Base-by-base conservation (phyloP, 2,329 filamentous ascomycete species). In the Hymenoscyphus occultus region DNA sequence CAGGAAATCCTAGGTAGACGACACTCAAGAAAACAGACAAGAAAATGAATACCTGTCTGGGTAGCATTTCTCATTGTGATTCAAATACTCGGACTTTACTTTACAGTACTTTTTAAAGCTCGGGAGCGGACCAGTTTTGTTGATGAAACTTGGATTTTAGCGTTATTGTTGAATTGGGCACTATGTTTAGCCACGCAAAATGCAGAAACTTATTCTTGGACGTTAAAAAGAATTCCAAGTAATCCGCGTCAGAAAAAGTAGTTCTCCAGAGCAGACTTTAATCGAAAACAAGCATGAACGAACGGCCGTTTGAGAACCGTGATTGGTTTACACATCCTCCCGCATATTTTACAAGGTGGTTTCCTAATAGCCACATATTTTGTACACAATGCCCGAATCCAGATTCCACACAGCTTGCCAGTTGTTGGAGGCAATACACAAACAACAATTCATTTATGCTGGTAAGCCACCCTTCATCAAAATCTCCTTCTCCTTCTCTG, bases 401-500 rank as follows among this genome's bases (percentile, higher is more conserved):
- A 64, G 39, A 12, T 61, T 58, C 45, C 61, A 39, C 59, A 63
- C 48, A 31, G 39, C n/a, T 32, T 61, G 5, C 58, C 13, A 7
- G 10, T 51, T 22, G 9, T 16, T 22, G 45, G 7, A 51, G 22
- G 45, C 10, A 51, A 22, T 48, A 9, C 16, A 9, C 45, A 48
- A 51, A 28, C 14, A n/a, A 22, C 12, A 51, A 51, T 51, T 40
- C 39, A 39, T 35, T 48, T 48, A 51, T 61, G 51, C 59, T 56
- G 54, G 54, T 35, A 57, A 39, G 10, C 28, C 54, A 57, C 54
- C 54, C 28, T 39, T 31, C 65, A 78, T 79, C 66, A 89, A 71
- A 73, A 88, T 76, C 62, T 81, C 84, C 77, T 86, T 82, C 77
- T 92, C 87, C 73, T 82, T 83, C 78, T 92, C 87, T 72, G 81